Percentiles rank a stretch among this genome's conserved stretches.
phyloP scores from a whole-genome alignment of 2,329 filamentous ascomycete genomes.

The Cordyceps farinosa region DNA sequence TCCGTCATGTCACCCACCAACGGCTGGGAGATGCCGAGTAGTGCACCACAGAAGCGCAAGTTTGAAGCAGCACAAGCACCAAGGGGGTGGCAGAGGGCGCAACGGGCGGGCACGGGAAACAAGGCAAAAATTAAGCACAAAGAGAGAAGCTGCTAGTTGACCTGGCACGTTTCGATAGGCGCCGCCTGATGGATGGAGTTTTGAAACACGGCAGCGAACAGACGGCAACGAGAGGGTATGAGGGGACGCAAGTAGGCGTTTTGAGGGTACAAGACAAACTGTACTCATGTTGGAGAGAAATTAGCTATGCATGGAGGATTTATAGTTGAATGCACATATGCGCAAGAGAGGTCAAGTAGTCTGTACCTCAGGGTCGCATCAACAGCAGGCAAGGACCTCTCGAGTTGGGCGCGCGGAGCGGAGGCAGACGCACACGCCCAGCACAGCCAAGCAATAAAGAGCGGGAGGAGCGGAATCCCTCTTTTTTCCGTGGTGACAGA shows the following conservation, averaged over 20 bases:
- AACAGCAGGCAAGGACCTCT: not conserved
- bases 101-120: not conserved
- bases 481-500: not conserved
- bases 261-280: no score
- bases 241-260: not conserved
- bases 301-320: no score
- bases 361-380: not conserved
- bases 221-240: not conserved
- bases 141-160: not conserved
- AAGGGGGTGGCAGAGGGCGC: conserved; percentile 9
- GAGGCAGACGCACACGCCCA: not conserved
- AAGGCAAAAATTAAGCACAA: conserved; percentile 11
- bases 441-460: not conserved
- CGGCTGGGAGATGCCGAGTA: conserved; percentile 15
- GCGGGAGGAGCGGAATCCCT: conserved; percentile 9
- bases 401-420: not conserved
- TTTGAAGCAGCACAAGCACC: conserved; percentile 13
- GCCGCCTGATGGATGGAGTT: not conserved
- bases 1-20: conserved; percentile 11
- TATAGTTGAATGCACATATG: no score
- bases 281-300: no score
- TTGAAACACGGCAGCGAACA: conserved; percentile 11
- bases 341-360: no score
- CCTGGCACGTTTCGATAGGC: conserved; percentile 4
- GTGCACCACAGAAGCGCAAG: not conserved